Evolutionary conservation across 371 early-diverging fungal genomes (phyloP).

Genomic region (Mortierella sp.): DNA sequence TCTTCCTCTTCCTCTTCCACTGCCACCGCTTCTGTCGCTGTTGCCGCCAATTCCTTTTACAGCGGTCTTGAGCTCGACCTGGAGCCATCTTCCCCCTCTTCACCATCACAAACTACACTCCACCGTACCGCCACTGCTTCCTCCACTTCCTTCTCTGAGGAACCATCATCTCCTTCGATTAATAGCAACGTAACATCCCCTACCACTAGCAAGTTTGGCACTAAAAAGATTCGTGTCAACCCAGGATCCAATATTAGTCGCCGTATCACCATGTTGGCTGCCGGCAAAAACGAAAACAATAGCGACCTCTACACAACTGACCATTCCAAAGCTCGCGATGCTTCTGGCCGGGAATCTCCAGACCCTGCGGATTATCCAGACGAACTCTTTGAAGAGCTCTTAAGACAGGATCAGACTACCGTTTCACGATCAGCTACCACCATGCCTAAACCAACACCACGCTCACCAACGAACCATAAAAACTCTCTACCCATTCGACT

Average conservation of each 20-base stretch:
- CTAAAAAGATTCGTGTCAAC: constrained; percentile 33
- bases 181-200: constrained; percentile 20
- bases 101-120: constrained; percentile 1
- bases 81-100: constrained; percentile 2
- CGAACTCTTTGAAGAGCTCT: constrained; percentile 46
- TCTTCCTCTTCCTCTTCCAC: not conserved
- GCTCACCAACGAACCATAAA: constrained; percentile 13
- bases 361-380: constrained; percentile 48
- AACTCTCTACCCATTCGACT: constrained; percentile 18
- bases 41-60: constrained; percentile 10
- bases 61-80: constrained; percentile 9
- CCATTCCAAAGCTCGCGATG: constrained; percentile 2
- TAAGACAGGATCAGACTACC: constrained; percentile 42
- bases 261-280: constrained; percentile 39
- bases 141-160: not conserved
- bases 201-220: constrained; percentile 25
- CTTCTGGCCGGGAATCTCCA: constrained; percentile 24
- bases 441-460: constrained; percentile 35
- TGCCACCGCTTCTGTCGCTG: not conserved
- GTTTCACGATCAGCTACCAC: constrained; percentile 36
- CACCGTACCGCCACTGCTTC: not conserved
- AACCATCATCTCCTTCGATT: constrained; percentile 3
- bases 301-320: constrained; percentile 28
- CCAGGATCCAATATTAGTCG: constrained; percentile 47
- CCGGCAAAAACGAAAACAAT: constrained; percentile 51